Base-by-base conservation (phyloP, 2,329 filamentous ascomycete species). In the Exophiala mesophila region DNA sequence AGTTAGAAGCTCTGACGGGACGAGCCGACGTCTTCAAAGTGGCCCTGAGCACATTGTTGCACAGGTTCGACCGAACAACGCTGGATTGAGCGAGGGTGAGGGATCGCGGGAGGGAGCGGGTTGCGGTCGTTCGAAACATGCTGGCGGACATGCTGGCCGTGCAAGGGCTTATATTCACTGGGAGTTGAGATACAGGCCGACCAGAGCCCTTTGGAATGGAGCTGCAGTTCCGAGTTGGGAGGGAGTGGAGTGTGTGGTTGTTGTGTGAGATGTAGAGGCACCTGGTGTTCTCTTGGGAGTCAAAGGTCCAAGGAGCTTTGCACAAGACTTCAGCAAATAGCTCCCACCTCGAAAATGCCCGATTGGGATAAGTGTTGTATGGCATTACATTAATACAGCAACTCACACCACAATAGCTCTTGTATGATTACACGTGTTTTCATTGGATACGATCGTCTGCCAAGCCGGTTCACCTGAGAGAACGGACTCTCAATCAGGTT, bases 61-160 rank as follows among this genome's bases (percentile, higher is more conserved):
- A 64, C 20, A 51, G 29, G 33, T 26, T 45, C 18, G 47, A 34
- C 45, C 49, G 49, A 34, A 47, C 35, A 17, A 45, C 31, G 9
- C 41, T 36, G 37, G 51, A 42, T 50, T 49, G 47, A 23, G 50
- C 13, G 59, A 59, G 64, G 39, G 63, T 60, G 51, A 65, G 50
- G 44, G 69, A 66, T 55, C 67, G 63, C 54, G 69, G 59, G 39
- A 66, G 55, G 44, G 68, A 69, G 60, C 68, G 67, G 52, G 64
- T 60, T 55, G 63, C 64, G 48, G 63, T 58, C 55, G 61, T 64
- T 59, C 69, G 66, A 60, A 72, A 55, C 69, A 72, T 72, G 57
- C 59, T 64, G 54, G 61, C 41, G 38, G 49, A 44, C 48, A 45
- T 47, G 21, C 12, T 47, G 31, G 40, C 56, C 41, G 52, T 41